These are phyloP conservation scores for Tylopilus plumbeoviolaceoides DNA, from an alignment of 768 basidiomycete genomes.

Conservation along the genomic window DNA sequence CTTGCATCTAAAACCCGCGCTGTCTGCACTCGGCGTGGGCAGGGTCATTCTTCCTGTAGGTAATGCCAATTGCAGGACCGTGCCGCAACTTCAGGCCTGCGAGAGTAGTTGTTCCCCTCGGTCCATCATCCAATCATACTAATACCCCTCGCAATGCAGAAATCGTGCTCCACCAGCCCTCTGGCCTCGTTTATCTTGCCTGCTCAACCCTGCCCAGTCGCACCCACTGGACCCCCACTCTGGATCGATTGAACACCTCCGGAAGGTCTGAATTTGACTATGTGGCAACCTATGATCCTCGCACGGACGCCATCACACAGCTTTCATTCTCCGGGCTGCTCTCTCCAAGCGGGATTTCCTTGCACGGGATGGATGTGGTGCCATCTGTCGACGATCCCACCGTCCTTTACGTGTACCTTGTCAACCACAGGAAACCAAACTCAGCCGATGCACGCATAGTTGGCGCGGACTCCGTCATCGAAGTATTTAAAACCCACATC, in stretches of 20 bases:
- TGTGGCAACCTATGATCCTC: constrained; percentile 56
- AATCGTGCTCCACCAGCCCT: constrained; percentile 52
- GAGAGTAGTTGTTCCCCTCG: no score
- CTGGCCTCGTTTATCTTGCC: constrained; percentile 57
- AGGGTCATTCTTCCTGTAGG: constrained; percentile 43
- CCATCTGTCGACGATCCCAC: constrained; percentile 44
- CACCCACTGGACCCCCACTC: constrained; percentile 48
- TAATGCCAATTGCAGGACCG: constrained; percentile 44
- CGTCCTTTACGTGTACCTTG: constrained; percentile 59
- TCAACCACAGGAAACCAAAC: constrained; percentile 63
- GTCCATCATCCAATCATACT: no score
- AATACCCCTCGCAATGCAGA: constrained; percentile 37
- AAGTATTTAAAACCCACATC: constrained; percentile 57
- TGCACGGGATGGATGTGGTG: constrained; percentile 71
- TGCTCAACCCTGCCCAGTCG: constrained; percentile 53
- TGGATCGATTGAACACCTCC: constrained; percentile 31
- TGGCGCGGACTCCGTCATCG: constrained; percentile 71
- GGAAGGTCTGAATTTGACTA: constrained; percentile 46
- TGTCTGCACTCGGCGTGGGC: constrained; percentile 41
- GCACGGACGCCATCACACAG: constrained; percentile 40
- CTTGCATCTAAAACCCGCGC: constrained; percentile 44
- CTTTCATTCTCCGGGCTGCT: constrained; percentile 41
- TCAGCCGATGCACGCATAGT: constrained; percentile 34
- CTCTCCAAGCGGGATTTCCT: constrained; percentile 40
- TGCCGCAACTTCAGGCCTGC: constrained; percentile 59